phyloP scores from a whole-genome alignment of 129 eudicot genomes.

The Flaveria ramosissima region DNA sequence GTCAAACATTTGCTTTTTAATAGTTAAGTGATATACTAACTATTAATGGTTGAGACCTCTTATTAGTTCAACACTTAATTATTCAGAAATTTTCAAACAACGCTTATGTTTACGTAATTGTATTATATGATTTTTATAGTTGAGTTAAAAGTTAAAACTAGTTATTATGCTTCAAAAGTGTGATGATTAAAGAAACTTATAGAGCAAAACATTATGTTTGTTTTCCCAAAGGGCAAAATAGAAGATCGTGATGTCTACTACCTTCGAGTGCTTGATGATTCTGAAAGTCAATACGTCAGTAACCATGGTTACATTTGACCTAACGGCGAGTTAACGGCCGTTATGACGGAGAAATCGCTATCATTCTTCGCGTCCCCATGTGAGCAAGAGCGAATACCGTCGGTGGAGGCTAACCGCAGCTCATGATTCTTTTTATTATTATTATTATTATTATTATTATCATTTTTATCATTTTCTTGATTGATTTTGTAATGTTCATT shows the following conservation, averaged over 20 bases:
- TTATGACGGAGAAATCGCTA: constrained; percentile 34
- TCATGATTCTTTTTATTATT: constrained; percentile 9
- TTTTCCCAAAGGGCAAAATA: not conserved
- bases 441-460: not conserved
- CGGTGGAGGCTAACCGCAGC: constrained; percentile 51
- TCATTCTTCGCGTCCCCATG: constrained; percentile 39
- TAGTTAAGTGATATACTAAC: too few species aligned
- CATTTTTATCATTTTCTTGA: not conserved
- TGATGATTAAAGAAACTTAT: too few species aligned
- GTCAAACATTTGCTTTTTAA: too few species aligned
- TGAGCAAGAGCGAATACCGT: constrained; percentile 41
- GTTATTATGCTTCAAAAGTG: too few species aligned
- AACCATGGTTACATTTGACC: constrained; percentile 46
- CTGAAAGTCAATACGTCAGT: constrained; percentile 39
- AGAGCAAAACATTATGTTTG: too few species aligned
- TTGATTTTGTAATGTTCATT: not conserved
- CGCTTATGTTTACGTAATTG: too few species aligned
- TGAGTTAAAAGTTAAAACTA: too few species aligned
- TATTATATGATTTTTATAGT: too few species aligned
- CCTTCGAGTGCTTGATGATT: not conserved
- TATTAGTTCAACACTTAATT: too few species aligned
- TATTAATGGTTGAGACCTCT: too few species aligned
- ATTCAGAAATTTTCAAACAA: too few species aligned
- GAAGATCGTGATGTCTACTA: constrained; percentile 5
- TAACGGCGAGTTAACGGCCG: constrained; percentile 28